Evolutionary conservation across 495 filamentous ascomycete species (phyloP).

Genomic region (Pseudomonodictys pantanalensis): DNA sequence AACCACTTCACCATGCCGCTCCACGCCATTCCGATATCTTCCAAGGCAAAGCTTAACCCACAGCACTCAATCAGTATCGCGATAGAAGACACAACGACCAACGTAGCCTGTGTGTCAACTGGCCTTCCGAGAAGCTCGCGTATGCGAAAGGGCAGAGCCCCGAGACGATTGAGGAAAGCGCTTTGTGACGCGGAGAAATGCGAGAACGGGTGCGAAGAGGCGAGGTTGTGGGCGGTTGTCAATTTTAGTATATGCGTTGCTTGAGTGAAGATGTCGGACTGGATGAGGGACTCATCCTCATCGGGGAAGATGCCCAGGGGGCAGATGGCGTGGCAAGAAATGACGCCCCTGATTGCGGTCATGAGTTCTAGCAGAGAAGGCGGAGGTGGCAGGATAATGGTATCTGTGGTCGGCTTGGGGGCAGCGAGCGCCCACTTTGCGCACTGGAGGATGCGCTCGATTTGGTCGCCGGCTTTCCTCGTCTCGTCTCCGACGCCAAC

Average conservation of each 20-base stretch:
- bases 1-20: conserved; percentile 28
- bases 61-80: conserved; percentile 30
- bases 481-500: conserved; percentile 3
- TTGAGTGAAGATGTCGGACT: too few species aligned
- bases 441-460: conserved; percentile 26
- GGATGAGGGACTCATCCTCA: too few species aligned
- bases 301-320: too few species aligned
- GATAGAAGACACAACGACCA: conserved; percentile 34
- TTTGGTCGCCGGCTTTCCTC: conserved; percentile 19
- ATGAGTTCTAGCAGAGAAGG: neutral
- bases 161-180: conserved; percentile 29
- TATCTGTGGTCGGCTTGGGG: neutral
- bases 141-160: conserved; percentile 34
- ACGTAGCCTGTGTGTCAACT: conserved; percentile 19
- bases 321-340: too few species aligned
- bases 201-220: neutral
- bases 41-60: conserved; percentile 20
- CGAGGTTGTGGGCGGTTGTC: neutral
- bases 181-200: neutral
- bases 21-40: conserved; percentile 19
- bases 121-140: conserved; percentile 32
- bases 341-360: too few species aligned
- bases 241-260: neutral
- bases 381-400: neutral
- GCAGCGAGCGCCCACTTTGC: conserved; percentile 18